phyloP scores from a whole-genome alignment of 352 stramenopile species.

The Pythium monospermum region DNA sequence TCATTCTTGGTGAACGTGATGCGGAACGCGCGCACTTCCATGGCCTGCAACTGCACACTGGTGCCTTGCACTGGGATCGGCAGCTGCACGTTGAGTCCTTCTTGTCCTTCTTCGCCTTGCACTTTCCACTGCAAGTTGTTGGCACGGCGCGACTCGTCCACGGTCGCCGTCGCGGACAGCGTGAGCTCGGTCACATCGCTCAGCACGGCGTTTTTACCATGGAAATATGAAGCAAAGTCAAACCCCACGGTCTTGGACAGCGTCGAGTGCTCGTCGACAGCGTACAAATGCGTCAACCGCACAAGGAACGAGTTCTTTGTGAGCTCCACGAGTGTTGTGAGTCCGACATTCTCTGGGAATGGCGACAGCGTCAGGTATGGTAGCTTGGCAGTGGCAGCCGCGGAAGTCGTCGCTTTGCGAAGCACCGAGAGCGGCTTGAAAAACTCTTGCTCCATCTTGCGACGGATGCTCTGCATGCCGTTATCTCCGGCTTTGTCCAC shows the following conservation, averaged over 20 bases:
- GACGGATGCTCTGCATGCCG: slow-evolving; percentile 49
- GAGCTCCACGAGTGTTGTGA: slow-evolving; percentile 88
- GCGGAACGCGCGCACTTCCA: slow-evolving; percentile 93
- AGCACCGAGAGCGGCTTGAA: slow-evolving; percentile 60
- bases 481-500: slow-evolving; percentile 44
- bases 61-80: slow-evolving; percentile 47
- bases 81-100: slow-evolving; percentile 12
- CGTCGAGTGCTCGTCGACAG: slow-evolving; percentile 75
- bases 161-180: slow-evolving; percentile 79
- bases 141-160: slow-evolving; percentile 37
- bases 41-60: slow-evolving; percentile 73
- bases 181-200: slow-evolving; percentile 82
- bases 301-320: slow-evolving; percentile 81
- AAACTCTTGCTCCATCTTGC: slow-evolving; percentile 67
- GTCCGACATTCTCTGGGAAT: slow-evolving; percentile 90
- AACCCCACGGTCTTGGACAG: slow-evolving; percentile 71
- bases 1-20: slow-evolving; percentile 44
- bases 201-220: slow-evolving; percentile 38
- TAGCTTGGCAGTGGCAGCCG: slow-evolving; percentile 41
- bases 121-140: slow-evolving; percentile 62
- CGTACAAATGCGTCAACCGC: slow-evolving; percentile 94
- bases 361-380: slow-evolving; percentile 57
- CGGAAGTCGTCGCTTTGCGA: slow-evolving; percentile 31
- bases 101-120: slow-evolving; percentile 24
- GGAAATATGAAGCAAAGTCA: slow-evolving; percentile 64